Evolutionary conservation across 2,329 filamentous ascomycete genomes (phyloP).

Genomic region (Colletotrichum caudatum): DNA sequence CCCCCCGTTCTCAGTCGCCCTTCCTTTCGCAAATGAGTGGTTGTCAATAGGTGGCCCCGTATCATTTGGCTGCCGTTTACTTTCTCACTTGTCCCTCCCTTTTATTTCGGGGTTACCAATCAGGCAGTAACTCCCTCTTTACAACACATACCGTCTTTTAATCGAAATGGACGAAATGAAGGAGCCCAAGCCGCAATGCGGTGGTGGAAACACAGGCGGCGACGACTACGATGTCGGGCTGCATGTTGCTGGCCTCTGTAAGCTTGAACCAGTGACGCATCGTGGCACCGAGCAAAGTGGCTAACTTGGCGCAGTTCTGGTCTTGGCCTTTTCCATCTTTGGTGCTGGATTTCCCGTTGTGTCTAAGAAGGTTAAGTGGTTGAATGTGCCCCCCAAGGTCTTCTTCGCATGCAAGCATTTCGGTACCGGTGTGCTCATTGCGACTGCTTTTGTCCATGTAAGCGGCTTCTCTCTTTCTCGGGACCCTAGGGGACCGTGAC

Average conservation of each 20-base stretch:
- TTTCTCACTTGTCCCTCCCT: constrained; percentile 42
- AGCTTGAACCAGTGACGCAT: constrained; percentile 43
- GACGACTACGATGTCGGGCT: constrained; percentile 57
- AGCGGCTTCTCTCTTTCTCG: constrained; percentile 42
- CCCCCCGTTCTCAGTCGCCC: constrained; percentile 43
- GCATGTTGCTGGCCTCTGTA: constrained; percentile 57
- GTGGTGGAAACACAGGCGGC: constrained; percentile 51
- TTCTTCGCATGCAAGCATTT: constrained; percentile 76
- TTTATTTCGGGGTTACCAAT: constrained; percentile 31
- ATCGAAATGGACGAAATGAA: constrained; percentile 47
- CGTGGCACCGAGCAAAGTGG: constrained; percentile 4
- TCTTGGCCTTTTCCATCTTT: constrained; percentile 55
- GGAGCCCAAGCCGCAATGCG: constrained; percentile 54
- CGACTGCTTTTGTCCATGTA: constrained; percentile 79
- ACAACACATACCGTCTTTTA: constrained; percentile 25
- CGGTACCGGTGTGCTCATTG: constrained; percentile 78
- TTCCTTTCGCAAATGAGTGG: constrained; percentile 40
- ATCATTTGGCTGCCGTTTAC: constrained; percentile 36
- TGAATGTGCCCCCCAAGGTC: constrained; percentile 67
- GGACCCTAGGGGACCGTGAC: not conserved
- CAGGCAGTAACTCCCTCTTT: constrained; percentile 36
- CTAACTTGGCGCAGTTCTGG: constrained; percentile 51
- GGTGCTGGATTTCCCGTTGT: constrained; percentile 65
- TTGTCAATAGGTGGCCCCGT: constrained; percentile 45
- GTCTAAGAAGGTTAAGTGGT: constrained; percentile 67